Evolutionary conservation across 805 yeast genomes (phyloP), one percentile per base, ranked within the genome.

Genomic region (Starmerella kuoi): DNA sequence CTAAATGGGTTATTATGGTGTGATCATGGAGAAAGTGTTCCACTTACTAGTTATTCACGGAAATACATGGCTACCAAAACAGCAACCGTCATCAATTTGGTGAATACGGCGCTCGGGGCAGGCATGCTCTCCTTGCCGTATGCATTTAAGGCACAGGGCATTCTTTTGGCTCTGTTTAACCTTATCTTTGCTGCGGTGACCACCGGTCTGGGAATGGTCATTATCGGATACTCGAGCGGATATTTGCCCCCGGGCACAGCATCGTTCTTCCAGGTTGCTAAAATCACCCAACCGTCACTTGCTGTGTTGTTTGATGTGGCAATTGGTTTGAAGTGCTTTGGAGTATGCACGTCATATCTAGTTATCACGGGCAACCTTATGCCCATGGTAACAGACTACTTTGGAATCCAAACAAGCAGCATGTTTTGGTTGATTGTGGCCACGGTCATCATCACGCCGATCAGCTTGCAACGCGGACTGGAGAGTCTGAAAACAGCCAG

Each of bases 401-500:
- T 60, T 30, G 55, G 54, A 3, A 70, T 76, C 73, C 70, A 72
- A 31, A 42, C 8, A 56, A 67, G 24, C 63, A 72, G 73, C 46
- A 18, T 37, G 32, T 15, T 38, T 12, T 55, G 57, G 59, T 39
- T 53, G 5, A 19, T 46, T 5, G 30, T 51, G 7, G 49, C 54
- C 1, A 38, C 54, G 37, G 49, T 69, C 22, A 66, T 76, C 15
- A 61, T 68, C 5, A 62, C 63, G 3, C 86, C 86, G 0, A 64
- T 88, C 38, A 78, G 91, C 11, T 84, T 77, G 58, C 66, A 81
- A 54, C 73, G 77, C 54, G 76, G 74, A 53, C 68, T 87, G 47
- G 93, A 83, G 57, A 82, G 95, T 8, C 70, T 87, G 55, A 79
- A 82, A 55, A 81, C 83, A 54, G 84, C 95, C 1, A 83, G 95